phyloP scores from a whole-genome alignment of 148 eudicot species.

The Rhododendron griersonianum region DNA sequence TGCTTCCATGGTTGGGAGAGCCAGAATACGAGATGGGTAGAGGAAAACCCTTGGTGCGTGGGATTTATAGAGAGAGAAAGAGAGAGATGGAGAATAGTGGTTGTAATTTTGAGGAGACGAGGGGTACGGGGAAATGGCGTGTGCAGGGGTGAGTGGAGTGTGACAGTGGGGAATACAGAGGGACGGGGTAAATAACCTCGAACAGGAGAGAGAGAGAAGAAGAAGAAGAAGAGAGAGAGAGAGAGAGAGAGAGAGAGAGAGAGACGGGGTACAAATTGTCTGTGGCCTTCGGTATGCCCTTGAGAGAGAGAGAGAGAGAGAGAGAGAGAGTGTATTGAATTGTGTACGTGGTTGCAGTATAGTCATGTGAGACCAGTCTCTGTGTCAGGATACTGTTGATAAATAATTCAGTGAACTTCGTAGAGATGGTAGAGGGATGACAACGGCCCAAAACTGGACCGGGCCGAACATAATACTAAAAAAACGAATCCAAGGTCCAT shows the following conservation, averaged over 20 bases:
- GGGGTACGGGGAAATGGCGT: not conserved
- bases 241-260: not conserved
- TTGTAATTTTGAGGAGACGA: not conserved
- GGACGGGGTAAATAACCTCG: not conserved
- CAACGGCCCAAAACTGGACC: too few species aligned
- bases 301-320: too few species aligned
- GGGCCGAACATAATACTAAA: too few species aligned
- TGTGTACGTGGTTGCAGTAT: conserved; percentile 4
- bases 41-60: not conserved
- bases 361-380: conserved; percentile 18
- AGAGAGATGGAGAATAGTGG: not conserved
- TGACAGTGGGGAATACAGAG: not conserved
- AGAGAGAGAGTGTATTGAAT: not conserved
- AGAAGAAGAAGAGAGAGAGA: not conserved
- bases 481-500: too few species aligned
- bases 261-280: not conserved
- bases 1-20: conserved; percentile 93
- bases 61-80: not conserved
- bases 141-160: not conserved
- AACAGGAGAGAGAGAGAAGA: not conserved
- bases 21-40: conserved; percentile 41
- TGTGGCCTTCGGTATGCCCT: not conserved
- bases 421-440: too few species aligned
- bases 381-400: conserved; percentile 1
- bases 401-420: not conserved